Percentiles rank a stretch among this genome's conserved stretches.
Conservation (phyloP, 164 flowering plant species). For the Nelumbo lutea region DNA sequence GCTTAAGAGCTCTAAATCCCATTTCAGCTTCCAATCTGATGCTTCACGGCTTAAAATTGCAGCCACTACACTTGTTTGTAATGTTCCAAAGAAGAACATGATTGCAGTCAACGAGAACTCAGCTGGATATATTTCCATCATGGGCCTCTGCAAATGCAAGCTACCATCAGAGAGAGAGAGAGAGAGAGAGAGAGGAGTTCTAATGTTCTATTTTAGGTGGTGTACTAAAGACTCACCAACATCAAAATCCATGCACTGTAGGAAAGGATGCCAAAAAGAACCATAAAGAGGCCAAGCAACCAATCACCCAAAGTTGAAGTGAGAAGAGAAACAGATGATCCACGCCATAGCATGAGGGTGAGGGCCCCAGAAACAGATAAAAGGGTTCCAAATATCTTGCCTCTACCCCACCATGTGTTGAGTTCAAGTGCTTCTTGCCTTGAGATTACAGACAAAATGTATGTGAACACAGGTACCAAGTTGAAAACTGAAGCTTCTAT, state of each 20-base stretch:
- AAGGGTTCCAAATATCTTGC: conserved; percentile 17
- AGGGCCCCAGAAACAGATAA: conserved; percentile 16
- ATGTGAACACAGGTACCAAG: conserved; percentile 17
- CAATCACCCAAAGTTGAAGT: background rate
- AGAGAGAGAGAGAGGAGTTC: no score
- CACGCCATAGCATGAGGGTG: background rate
- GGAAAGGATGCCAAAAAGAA: background rate
- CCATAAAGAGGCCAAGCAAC: background rate
- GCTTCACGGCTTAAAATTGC: background rate
- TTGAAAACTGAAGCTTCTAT: conserved; percentile 14
- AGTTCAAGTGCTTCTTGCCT: conserved; percentile 15
- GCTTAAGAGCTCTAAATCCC: conserved; percentile 7
- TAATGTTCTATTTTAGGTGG: background rate
- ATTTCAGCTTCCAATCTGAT: conserved; percentile 3
- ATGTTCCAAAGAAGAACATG: conserved; percentile 11
- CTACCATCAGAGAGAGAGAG: no score
- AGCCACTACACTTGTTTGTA: conserved; percentile 3
- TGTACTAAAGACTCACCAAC: background rate
- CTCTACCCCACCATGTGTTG: conserved; percentile 20
- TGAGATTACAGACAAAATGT: conserved; percentile 12
- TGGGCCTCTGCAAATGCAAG: conserved; percentile 1
- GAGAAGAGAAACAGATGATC: no score
- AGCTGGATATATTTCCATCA: conserved; percentile 1
- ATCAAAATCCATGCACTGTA: background rate
- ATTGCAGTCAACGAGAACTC: conserved; percentile 5